Evolutionary conservation across 1,139 yeast genomes (phyloP).

Genomic region (Hanseniaspora gamundiae): DNA sequence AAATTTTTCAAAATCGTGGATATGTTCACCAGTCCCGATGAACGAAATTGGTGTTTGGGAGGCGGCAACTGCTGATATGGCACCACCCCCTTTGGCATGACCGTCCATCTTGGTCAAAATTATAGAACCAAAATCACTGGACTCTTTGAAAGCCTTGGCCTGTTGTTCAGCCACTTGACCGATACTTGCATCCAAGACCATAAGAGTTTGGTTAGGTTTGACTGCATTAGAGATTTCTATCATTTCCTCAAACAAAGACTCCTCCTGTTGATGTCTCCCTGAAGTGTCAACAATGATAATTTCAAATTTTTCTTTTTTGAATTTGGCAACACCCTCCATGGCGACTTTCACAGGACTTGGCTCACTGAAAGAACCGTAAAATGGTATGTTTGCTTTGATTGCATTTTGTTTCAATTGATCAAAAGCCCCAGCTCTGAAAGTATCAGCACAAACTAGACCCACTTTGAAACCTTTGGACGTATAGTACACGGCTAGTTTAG

Average conservation of each 20-base stretch:
- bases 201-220: constrained; percentile 83
- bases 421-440: constrained; percentile 98
- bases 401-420: constrained; percentile 98
- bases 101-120: constrained; percentile 97
- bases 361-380: constrained; percentile 88
- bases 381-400: constrained; percentile 87
- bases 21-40: constrained; percentile 97
- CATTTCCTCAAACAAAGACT: constrained; percentile 88
- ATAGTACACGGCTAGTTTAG: constrained; percentile 89
- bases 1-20: constrained; percentile 83
- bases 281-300: constrained; percentile 94
- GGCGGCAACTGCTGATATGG: constrained; percentile 96
- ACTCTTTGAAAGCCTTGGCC: constrained; percentile 86
- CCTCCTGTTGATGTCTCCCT: constrained; percentile 95
- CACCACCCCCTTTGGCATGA: constrained; percentile 99
- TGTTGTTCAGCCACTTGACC: constrained; percentile 98
- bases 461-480: constrained; percentile 89
- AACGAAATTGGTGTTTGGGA: constrained; percentile 93
- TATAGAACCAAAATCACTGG: constrained; percentile 88
- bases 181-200: constrained; percentile 95
- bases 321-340: constrained; percentile 80
- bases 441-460: constrained; percentile 96
- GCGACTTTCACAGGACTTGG: constrained; percentile 94
- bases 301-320: constrained; percentile 85
- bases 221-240: constrained; percentile 80